Percentiles rank a stretch among this genome's conserved stretches.
Conservation (phyloP, 345 rosid species). For the Eucalyptus urophylla region DNA sequence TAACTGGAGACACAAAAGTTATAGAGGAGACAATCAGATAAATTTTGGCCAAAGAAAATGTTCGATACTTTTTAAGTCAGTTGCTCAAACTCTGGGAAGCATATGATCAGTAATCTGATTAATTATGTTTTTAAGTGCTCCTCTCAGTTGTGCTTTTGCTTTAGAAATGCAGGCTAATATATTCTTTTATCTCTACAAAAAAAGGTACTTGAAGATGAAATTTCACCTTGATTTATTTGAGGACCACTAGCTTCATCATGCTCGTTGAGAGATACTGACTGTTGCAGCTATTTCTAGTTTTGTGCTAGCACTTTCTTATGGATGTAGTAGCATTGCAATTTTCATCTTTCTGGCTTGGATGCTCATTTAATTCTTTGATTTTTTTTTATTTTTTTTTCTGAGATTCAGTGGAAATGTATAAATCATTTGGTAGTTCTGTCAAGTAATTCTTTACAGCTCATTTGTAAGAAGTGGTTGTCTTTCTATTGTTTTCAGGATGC, state of each 20-base stretch:
- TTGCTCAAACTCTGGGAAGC: background rate
- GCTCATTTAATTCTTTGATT: background rate
- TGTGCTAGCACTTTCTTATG: background rate
- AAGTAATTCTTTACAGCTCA: background rate
- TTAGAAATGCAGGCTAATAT: background rate
- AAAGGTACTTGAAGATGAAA: background rate
- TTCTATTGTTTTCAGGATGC: slow-evolving; percentile 47
- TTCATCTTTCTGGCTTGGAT: background rate
- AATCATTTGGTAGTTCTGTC: background rate
- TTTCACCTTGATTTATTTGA: background rate
- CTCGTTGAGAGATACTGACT: background rate
- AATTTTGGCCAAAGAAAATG: background rate
- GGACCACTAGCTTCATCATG: background rate
- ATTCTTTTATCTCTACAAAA: background rate
- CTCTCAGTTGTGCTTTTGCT: background rate
- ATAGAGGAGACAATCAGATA: background rate
- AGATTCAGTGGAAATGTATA: background rate
- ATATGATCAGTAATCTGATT: background rate
- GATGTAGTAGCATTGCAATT: background rate
- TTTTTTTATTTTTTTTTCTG: background rate
- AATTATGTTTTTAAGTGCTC: background rate
- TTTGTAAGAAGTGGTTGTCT: background rate
- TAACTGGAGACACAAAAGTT: background rate
- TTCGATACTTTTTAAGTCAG: background rate
- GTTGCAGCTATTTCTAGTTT: background rate